Percentiles rank a stretch among this genome's conserved stretches.
Evolutionary conservation across 352 stramenopile genomes (phyloP).

Genomic region (Globisporangium mamillatum): DNA sequence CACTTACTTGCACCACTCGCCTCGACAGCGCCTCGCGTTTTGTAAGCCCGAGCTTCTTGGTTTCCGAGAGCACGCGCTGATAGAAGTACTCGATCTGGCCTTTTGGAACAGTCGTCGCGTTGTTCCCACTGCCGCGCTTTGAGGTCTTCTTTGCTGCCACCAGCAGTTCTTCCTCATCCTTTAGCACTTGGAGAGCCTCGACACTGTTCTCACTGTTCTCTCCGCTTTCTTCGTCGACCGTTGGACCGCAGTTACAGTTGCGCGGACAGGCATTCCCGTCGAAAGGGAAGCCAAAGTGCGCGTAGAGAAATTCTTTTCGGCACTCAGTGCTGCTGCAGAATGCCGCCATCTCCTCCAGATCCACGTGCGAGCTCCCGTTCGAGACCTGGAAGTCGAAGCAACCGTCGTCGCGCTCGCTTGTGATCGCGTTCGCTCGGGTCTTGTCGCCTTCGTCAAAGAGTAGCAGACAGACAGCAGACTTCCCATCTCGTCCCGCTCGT

Average conservation of each 20-base stretch:
- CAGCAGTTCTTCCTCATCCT: not conserved
- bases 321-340: conserved; percentile 59
- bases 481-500: conserved; percentile 61
- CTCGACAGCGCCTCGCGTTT: conserved; percentile 62
- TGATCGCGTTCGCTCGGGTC: conserved; percentile 40
- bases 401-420: conserved; percentile 31
- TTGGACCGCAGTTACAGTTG: conserved; percentile 64
- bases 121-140: not conserved
- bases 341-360: conserved; percentile 46
- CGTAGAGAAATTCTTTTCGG: conserved; percentile 53
- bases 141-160: not conserved
- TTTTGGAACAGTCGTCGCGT: conserved; percentile 11
- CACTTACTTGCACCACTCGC: conserved; percentile 37
- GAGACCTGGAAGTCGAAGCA: conserved; percentile 22
- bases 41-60: conserved; percentile 35
- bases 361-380: conserved; percentile 35
- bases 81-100: conserved; percentile 59
- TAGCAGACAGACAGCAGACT: conserved; percentile 47
- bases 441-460: conserved; percentile 64
- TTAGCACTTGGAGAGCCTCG: not conserved
- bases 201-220: not conserved
- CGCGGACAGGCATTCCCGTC: conserved; percentile 29
- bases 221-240: conserved; percentile 15
- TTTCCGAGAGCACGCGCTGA: conserved; percentile 45
- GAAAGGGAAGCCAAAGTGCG: conserved; percentile 54